Evolutionary conservation across 176 grass and related monocot genomes (phyloP).

Genomic region (Eremochloa ophiuroides): DNA sequence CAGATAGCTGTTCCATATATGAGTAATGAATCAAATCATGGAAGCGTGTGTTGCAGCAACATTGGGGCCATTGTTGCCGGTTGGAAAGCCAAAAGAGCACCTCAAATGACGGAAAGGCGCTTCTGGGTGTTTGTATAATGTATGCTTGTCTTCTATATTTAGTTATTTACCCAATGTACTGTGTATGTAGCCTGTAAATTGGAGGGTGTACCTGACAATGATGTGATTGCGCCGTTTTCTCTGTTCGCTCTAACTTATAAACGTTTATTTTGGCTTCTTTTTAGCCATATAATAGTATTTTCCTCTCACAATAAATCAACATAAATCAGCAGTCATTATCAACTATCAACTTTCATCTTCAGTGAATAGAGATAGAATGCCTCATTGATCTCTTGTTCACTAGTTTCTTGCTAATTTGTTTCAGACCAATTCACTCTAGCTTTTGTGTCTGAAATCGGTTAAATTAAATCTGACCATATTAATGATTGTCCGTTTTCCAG

Average conservation of each 20-base stretch:
- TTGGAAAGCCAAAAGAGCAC: background rate
- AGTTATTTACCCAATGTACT: background rate
- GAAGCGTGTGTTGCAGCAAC: background rate
- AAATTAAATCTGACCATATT: too few species aligned
- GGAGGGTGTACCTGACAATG: too few species aligned
- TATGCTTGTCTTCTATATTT: slow-evolving; percentile 1
- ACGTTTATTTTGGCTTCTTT: too few species aligned
- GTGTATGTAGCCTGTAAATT: too few species aligned
- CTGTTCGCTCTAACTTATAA: too few species aligned
- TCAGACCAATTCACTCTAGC: background rate
- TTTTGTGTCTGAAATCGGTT: background rate
- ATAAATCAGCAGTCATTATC: too few species aligned
- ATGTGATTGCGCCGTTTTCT: too few species aligned
- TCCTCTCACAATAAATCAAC: too few species aligned
- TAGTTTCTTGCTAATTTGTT: background rate
- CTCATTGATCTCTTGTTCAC: background rate
- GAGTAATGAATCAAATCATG: slow-evolving; percentile 13
- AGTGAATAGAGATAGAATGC: background rate
- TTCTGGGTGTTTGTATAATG: slow-evolving; percentile 37
- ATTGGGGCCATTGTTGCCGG: background rate
- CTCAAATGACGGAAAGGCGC: background rate
- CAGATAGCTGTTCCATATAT: background rate
- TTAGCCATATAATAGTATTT: too few species aligned
- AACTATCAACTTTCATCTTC: too few species aligned
- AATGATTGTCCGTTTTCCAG: too few species aligned